phyloP scores from a whole-genome alignment of 768 basidiomycete species.

The Austroboletus eburneus region DNA sequence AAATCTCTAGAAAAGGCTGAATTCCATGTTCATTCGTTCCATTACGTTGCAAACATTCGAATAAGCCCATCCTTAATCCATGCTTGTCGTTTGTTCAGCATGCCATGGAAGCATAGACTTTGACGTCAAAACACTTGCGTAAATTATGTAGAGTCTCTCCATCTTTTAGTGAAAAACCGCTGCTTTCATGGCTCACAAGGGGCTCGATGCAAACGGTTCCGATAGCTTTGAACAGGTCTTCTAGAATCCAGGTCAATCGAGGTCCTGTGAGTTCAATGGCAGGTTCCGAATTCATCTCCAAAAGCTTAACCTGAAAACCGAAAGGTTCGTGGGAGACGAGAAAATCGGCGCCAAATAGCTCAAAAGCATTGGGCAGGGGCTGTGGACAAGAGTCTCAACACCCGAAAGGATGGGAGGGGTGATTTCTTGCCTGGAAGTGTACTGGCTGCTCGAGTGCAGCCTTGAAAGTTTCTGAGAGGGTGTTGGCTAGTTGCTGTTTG shows the following conservation, averaged over 20 bases:
- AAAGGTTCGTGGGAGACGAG: slow-evolving; percentile 51
- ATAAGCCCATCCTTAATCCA: background rate
- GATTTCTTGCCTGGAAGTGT: slow-evolving; percentile 69
- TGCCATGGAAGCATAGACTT: slow-evolving; percentile 36
- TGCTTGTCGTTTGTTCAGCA: slow-evolving; percentile 3
- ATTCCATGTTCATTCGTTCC: background rate
- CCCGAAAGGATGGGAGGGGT: background rate
- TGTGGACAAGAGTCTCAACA: slow-evolving; percentile 28
- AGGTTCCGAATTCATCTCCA: slow-evolving; percentile 94
- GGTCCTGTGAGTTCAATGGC: slow-evolving; percentile 92
- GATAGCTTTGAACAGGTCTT: slow-evolving; percentile 74
- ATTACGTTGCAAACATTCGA: background rate
- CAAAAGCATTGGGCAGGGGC: slow-evolving; percentile 89
- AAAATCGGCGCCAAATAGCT: slow-evolving; percentile 94
- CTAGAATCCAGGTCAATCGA: slow-evolving; percentile 73
- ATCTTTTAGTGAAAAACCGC: slow-evolving; percentile 39
- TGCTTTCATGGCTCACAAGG: slow-evolving; percentile 33
- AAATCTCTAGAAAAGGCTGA: slow-evolving; percentile 10
- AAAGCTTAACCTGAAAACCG: slow-evolving; percentile 60
- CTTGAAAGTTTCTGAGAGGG: slow-evolving; percentile 77
- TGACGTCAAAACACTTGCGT: slow-evolving; percentile 63
- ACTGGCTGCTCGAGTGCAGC: slow-evolving; percentile 80
- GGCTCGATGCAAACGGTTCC: slow-evolving; percentile 66
- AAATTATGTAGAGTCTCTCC: slow-evolving; percentile 53
- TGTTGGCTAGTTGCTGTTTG: slow-evolving; percentile 54